A percentile compares a stretch with the other conserved stretches of the same genome.
Conservation (phyloP, 2,329 filamentous ascomycete genomes). For the Orbilia quercus region DNA sequence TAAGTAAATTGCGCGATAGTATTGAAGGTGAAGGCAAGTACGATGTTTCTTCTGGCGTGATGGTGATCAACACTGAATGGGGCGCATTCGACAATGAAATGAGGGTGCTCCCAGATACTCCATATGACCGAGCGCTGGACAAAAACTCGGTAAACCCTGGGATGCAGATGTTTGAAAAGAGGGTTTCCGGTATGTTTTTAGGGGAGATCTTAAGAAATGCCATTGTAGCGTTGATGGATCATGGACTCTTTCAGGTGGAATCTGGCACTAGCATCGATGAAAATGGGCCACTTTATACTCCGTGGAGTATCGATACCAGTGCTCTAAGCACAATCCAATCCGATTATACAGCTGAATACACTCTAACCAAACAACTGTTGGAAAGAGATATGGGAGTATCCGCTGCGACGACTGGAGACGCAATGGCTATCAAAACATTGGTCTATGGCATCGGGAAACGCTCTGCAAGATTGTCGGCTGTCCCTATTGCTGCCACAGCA, state of each 20-base stretch:
- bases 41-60: constrained; percentile 84
- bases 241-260: constrained; percentile 67
- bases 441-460: constrained; percentile 86
- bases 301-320: constrained; percentile 91
- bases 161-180: constrained; percentile 98
- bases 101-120: constrained; percentile 84
- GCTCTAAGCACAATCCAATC: constrained; percentile 88
- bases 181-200: constrained; percentile 97
- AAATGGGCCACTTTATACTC: constrained; percentile 75
- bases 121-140: constrained; percentile 84
- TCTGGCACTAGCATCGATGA: constrained; percentile 74
- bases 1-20: constrained; percentile 76
- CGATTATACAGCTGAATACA: constrained; percentile 78
- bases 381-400: constrained; percentile 80
- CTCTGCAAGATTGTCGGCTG: constrained; percentile 85
- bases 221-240: constrained; percentile 69
- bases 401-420: constrained; percentile 79
- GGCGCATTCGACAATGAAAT: constrained; percentile 96
- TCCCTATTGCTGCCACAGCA: constrained; percentile 86
- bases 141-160: constrained; percentile 86
- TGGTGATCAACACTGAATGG: constrained; percentile 99
- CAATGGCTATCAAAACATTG: constrained; percentile 85
- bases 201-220: constrained; percentile 89
- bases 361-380: constrained; percentile 79
- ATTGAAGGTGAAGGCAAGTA: constrained; percentile 69